Conservation (phyloP, 1,284 basidiomycete genomes). For the Cutaneotrichosporon spelunceum region DNA sequence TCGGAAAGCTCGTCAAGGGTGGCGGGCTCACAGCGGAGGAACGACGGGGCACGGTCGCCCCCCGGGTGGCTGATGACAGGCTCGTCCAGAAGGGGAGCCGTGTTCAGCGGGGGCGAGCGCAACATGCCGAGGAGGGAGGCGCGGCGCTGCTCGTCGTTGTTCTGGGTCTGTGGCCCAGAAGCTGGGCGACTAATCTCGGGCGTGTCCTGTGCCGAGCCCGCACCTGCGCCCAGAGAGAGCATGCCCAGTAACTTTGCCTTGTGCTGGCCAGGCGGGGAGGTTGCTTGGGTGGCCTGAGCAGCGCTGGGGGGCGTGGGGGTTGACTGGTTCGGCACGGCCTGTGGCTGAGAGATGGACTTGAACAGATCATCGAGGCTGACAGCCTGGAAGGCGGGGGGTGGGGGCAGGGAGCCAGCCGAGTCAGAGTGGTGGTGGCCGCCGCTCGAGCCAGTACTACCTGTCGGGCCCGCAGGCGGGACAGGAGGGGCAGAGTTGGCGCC, state of each 20-base stretch:
- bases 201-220: slow-evolving; percentile 8
- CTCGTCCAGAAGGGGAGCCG: slow-evolving; percentile 8
- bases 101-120: not conserved
- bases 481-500: slow-evolving; percentile 8
- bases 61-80: slow-evolving; percentile 19
- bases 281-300: not conserved
- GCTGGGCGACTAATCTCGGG: slow-evolving; percentile 13
- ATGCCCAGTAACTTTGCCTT: slow-evolving; percentile 28
- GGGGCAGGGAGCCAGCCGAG: slow-evolving; percentile 26
- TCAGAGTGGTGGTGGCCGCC: slow-evolving; percentile 6
- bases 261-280: slow-evolving; percentile 12
- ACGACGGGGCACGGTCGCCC: not conserved
- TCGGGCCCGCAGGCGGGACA: slow-evolving; percentile 7
- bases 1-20: not conserved
- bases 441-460: slow-evolving; percentile 2
- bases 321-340: not conserved
- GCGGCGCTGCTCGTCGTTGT: slow-evolving; percentile 11
- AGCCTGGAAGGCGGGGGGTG: slow-evolving; percentile 32
- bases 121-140: slow-evolving; percentile 19
- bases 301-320: slow-evolving; percentile 1
- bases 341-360: slow-evolving; percentile 30
- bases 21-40: not conserved
- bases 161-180: slow-evolving; percentile 10
- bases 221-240: slow-evolving; percentile 11
- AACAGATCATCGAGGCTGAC: slow-evolving; percentile 41